These are phyloP conservation scores for Nepenthes mirabilis DNA, from an alignment of 148 eudicot genomes.

Conservation along the genomic window DNA sequence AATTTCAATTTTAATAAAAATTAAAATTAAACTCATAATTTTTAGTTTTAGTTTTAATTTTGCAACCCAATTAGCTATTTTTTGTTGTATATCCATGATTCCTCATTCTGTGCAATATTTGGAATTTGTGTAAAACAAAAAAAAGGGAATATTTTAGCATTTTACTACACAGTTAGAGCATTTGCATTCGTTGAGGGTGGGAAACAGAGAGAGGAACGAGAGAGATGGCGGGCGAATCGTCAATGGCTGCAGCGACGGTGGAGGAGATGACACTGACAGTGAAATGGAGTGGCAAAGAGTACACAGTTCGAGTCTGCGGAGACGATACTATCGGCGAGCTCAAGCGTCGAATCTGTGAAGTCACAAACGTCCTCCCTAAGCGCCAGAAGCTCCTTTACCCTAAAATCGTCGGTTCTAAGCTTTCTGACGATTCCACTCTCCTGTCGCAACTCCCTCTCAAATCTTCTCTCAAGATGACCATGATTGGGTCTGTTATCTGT, in stretches of 20 bases:
- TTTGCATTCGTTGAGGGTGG: too few species aligned
- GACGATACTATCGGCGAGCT: constrained; percentile 85
- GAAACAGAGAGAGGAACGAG: neutral
- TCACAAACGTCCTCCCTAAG: constrained; percentile 76
- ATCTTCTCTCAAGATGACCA: constrained; percentile 83
- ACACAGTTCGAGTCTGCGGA: constrained; percentile 77
- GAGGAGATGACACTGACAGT: constrained; percentile 90
- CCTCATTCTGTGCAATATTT: too few species aligned
- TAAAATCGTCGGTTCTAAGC: constrained; percentile 52
- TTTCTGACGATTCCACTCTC: constrained; percentile 60
- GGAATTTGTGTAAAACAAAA: too few species aligned
- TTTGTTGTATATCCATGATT: too few species aligned
- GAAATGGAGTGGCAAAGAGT: constrained; percentile 94
- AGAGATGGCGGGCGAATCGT: constrained; percentile 23
- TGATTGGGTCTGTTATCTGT: constrained; percentile 54
- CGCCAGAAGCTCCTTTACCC: constrained; percentile 96
- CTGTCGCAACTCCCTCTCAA: constrained; percentile 71
- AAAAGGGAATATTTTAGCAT: too few species aligned
- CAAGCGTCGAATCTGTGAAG: constrained; percentile 77
- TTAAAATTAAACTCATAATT: too few species aligned
- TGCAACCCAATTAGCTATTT: too few species aligned
- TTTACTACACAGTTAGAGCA: too few species aligned
- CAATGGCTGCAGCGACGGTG: constrained; percentile 5
- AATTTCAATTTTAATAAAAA: too few species aligned
- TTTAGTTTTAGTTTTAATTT: too few species aligned